These are phyloP conservation scores for Yamadazyma conglobata DNA, from an alignment of 1,139 yeast genomes.

Conservation along the genomic window DNA sequence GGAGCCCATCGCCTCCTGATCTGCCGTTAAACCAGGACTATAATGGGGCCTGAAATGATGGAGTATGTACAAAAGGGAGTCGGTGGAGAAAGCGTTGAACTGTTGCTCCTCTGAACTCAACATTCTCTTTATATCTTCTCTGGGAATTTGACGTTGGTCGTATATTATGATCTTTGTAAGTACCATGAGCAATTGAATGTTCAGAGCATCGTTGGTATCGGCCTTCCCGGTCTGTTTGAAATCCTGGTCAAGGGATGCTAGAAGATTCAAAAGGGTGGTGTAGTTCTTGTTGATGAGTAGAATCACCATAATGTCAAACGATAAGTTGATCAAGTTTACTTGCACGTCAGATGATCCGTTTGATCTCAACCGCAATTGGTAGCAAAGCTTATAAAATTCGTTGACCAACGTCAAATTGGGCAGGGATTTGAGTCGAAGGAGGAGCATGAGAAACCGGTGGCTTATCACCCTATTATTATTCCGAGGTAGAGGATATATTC, in stretches of 20 bases:
- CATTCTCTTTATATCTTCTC: conserved; percentile 2
- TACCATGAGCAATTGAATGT: conserved; percentile 19
- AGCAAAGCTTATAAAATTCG: conserved; percentile 39
- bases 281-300: conserved; percentile 31
- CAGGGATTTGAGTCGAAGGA: conserved; percentile 36
- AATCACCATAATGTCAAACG: conserved; percentile 32
- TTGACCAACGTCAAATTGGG: conserved; percentile 36
- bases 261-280: conserved; percentile 25
- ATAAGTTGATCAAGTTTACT: conserved; percentile 22
- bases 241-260: conserved; percentile 18
- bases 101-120: neutral
- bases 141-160: conserved; percentile 6
- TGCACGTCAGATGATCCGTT: conserved; percentile 1
- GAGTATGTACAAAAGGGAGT: conserved; percentile 19
- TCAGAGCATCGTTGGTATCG: conserved; percentile 17
- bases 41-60: conserved; percentile 18
- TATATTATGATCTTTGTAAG: conserved; percentile 16
- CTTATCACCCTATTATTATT: conserved; percentile 25
- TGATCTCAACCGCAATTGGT: conserved; percentile 30
- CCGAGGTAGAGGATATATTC: conserved; percentile 36
- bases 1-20: conserved; percentile 3
- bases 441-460: conserved; percentile 21
- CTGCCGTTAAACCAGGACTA: conserved; percentile 3
- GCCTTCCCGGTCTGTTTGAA: conserved; percentile 2
- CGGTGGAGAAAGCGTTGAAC: conserved; percentile 10